Percentiles rank a stretch among this genome's conserved stretches.
Conservation (phyloP, 164 flowering plant species). For the Stephania japonica region DNA sequence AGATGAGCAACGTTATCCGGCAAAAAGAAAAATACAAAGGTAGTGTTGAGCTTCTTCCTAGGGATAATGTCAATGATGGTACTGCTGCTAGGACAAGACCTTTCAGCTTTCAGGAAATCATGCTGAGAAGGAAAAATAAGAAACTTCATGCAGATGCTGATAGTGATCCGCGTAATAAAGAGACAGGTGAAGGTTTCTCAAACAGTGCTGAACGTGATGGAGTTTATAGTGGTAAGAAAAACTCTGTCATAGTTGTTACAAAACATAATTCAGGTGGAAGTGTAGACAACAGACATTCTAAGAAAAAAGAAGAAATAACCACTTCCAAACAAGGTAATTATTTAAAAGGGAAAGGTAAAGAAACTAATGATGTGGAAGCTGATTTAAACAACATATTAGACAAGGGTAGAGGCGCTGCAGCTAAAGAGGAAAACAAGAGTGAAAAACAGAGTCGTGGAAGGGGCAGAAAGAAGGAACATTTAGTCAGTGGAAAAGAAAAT, state of each 20-base stretch:
- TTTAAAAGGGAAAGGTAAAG: constrained; percentile 27
- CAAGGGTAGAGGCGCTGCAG: constrained; percentile 18
- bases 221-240: constrained; percentile 16
- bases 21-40: constrained; percentile 27
- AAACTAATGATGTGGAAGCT: constrained; percentile 20
- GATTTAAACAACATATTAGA: constrained; percentile 21
- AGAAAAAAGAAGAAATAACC: constrained; percentile 31
- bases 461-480: constrained; percentile 28
- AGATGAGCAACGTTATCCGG: constrained; percentile 43
- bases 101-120: constrained; percentile 70
- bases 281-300: constrained; percentile 27
- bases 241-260: constrained; percentile 13
- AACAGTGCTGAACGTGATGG: constrained; percentile 23
- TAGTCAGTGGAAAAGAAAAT: constrained; percentile 20
- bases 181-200: constrained; percentile 20
- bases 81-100: constrained; percentile 95
- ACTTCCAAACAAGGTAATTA: constrained; percentile 20
- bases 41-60: constrained; percentile 16
- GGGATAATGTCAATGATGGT: constrained; percentile 39
- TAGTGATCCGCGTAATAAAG: constrained; percentile 19
- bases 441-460: constrained; percentile 26
- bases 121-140: constrained; percentile 61
- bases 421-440: constrained; percentile 18
- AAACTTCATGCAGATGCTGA: constrained; percentile 26
- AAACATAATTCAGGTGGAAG: constrained; percentile 23